Evolutionary conservation across 2,329 filamentous ascomycete genomes (phyloP).

Genomic region (Colletotrichum tanaceti): DNA sequence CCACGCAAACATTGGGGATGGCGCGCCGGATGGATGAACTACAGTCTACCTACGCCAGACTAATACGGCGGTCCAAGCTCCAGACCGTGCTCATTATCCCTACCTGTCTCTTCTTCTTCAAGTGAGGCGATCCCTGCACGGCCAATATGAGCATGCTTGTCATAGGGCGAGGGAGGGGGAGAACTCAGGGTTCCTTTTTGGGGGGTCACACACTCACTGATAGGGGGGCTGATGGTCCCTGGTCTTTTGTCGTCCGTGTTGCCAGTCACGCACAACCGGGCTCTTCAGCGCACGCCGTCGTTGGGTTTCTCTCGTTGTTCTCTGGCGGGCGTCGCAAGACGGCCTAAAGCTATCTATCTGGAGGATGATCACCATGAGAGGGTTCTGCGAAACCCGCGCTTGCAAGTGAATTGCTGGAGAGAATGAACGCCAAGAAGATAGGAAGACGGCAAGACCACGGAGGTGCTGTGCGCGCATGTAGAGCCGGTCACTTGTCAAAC

Average conservation of each 20-base stretch:
- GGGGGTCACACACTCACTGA: background rate
- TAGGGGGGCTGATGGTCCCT: conserved; percentile 1
- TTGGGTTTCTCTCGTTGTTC: background rate
- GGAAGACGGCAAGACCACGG: conserved; percentile 2
- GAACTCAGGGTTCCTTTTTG: conserved; percentile 7
- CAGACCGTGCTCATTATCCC: conserved; percentile 36
- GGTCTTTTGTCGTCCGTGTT: conserved; percentile 8
- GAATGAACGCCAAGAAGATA: too few species aligned
- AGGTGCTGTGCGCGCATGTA: conserved; percentile 25
- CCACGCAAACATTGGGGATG: conserved; percentile 29
- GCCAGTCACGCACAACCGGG: conserved; percentile 6
- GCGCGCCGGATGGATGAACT: conserved; percentile 20
- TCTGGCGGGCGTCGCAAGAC: conserved; percentile 20
- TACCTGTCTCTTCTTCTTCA: conserved; percentile 37
- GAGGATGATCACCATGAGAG: conserved; percentile 18
- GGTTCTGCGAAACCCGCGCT: background rate
- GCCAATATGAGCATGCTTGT: conserved; percentile 32
- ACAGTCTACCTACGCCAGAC: too few species aligned
- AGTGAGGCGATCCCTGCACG: conserved; percentile 31
- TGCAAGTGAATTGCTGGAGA: too few species aligned
- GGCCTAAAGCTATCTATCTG: background rate
- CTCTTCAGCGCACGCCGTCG: background rate
- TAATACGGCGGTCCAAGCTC: conserved; percentile 25
- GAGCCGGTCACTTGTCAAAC: conserved; percentile 32
- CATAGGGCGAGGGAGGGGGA: conserved; percentile 27